Conservation (phyloP, 495 filamentous ascomycete species). For the Parmelia sp. region DNA sequence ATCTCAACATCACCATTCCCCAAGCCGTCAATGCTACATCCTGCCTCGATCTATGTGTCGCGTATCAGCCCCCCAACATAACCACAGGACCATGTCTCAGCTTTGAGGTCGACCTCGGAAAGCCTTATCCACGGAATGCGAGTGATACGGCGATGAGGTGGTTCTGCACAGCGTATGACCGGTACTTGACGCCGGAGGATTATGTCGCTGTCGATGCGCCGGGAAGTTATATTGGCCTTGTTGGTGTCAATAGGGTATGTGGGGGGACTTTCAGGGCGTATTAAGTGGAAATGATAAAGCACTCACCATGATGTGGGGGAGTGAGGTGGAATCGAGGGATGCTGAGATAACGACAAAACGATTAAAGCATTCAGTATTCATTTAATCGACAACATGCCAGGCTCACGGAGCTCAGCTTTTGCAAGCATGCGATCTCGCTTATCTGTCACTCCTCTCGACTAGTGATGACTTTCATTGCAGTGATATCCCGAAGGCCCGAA, state of each 20-base stretch:
- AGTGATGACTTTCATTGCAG: too few relatives aligned
- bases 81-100: slow-evolving; percentile 15
- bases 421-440: too few relatives aligned
- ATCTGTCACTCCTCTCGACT: too few relatives aligned
- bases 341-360: too few relatives aligned
- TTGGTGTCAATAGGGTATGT: slow-evolving; percentile 19
- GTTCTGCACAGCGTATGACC: slow-evolving; percentile 18
- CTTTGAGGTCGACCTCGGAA: slow-evolving; percentile 20
- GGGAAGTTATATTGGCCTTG: slow-evolving; percentile 13
- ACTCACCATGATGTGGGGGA: neutral
- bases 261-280: slow-evolving; percentile 14
- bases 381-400: too few relatives aligned
- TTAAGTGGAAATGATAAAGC: neutral
- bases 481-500: too few relatives aligned
- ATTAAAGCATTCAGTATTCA: too few relatives aligned
- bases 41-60: slow-evolving; percentile 18
- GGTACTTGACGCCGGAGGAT: neutral
- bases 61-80: neutral
- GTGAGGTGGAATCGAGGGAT: neutral
- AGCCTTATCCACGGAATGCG: slow-evolving; percentile 12
- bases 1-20: slow-evolving; percentile 9
- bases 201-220: slow-evolving; percentile 12
- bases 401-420: too few relatives aligned
- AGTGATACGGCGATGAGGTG: slow-evolving; percentile 17
- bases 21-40: slow-evolving; percentile 17